phyloP scores from a whole-genome alignment of 108 stramenopile genomes.

The Skeletonema grethae region DNA sequence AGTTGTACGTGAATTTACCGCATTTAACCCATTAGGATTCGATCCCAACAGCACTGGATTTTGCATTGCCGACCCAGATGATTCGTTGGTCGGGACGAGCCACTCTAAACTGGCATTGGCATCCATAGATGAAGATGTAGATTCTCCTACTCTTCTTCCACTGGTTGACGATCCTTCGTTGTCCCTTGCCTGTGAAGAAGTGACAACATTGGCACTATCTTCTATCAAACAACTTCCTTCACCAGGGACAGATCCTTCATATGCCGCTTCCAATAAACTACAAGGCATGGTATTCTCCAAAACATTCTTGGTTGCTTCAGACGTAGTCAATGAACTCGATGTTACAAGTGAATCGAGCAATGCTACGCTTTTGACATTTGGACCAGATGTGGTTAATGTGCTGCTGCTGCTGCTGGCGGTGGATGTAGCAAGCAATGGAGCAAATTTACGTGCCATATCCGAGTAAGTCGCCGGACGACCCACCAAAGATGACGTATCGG shows the following conservation, averaged over 20 bases:
- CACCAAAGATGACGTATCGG: slow-evolving; percentile 17
- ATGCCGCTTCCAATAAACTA: slow-evolving; percentile 39
- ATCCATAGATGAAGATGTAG: slow-evolving; percentile 2
- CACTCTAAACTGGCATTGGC: not conserved
- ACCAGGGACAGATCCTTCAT: slow-evolving; percentile 35
- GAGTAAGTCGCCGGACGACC: slow-evolving; percentile 50
- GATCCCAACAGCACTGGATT: slow-evolving; percentile 10
- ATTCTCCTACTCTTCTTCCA: slow-evolving; percentile 20
- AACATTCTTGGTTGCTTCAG: slow-evolving; percentile 14
- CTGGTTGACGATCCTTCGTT: not conserved
- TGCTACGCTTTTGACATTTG: slow-evolving; percentile 18
- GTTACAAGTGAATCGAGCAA: slow-evolving; percentile 29
- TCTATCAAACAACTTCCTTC: slow-evolving; percentile 2
- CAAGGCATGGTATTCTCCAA: slow-evolving; percentile 19
- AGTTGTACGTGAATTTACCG: not conserved
- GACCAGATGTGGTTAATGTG: slow-evolving; percentile 14
- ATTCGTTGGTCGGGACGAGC: slow-evolving; percentile 16
- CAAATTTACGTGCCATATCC: slow-evolving; percentile 60
- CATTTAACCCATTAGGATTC: not conserved
- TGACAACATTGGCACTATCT: not conserved
- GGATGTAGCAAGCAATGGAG: slow-evolving; percentile 25
- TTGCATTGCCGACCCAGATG: slow-evolving; percentile 18
- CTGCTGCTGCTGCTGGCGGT: slow-evolving; percentile 25
- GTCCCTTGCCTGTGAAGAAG: not conserved
- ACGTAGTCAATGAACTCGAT: slow-evolving; percentile 12